Conservation (phyloP, 148 eudicot genomes). For the Rhododendron williamsianum region DNA sequence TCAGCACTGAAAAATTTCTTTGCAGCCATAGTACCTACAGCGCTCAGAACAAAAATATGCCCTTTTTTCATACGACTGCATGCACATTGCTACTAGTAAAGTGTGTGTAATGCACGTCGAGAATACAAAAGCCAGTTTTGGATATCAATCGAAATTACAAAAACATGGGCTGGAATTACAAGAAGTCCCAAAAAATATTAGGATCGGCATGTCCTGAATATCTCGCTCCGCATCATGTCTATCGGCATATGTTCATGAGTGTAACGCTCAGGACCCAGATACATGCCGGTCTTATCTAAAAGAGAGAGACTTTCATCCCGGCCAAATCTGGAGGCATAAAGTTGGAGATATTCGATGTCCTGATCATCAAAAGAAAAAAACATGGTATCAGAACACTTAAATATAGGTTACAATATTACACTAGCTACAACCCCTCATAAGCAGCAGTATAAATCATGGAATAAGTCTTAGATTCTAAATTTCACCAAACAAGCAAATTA, state of each 20-base stretch:
- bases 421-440: too few species aligned
- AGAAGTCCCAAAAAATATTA: background rate
- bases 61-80: background rate
- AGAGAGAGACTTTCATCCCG: constrained; percentile 71
- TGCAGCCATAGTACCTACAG: background rate
- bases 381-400: background rate
- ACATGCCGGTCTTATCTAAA: constrained; percentile 75
- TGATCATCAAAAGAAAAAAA: constrained; percentile 15
- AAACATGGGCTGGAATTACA: background rate
- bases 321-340: constrained; percentile 79
- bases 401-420: background rate
- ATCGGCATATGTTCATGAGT: constrained; percentile 79
- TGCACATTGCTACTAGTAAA: background rate
- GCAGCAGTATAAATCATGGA: background rate
- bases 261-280: constrained; percentile 85
- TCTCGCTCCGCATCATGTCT: constrained; percentile 84
- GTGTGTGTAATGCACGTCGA: background rate
- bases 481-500: too few species aligned
- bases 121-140: background rate
- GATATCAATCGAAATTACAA: background rate
- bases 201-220: constrained; percentile 62
- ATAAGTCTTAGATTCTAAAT: background rate
- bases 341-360: constrained; percentile 93
- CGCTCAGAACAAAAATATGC: background rate
- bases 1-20: too few species aligned